Evolutionary conservation across 352 stramenopile genomes (phyloP).

Genomic region (Globisporangium paddicum): DNA sequence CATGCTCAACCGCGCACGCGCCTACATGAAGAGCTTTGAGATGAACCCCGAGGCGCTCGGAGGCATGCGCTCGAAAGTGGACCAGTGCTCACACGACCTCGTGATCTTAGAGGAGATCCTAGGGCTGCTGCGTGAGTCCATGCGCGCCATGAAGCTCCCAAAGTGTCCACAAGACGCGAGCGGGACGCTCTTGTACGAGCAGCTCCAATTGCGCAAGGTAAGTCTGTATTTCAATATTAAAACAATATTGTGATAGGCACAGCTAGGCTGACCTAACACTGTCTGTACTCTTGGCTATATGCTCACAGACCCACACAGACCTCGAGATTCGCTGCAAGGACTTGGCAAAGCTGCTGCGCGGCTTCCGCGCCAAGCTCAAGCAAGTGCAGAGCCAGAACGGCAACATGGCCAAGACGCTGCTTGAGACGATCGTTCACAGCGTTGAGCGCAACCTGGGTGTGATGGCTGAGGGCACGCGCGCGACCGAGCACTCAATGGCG

Average conservation of each 20-base stretch:
- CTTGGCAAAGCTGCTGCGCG: conserved; percentile 90
- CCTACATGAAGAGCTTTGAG: conserved; percentile 90
- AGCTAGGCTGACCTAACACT: not conserved
- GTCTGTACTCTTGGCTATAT: conserved; percentile 16
- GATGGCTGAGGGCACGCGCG: conserved; percentile 46
- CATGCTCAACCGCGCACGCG: conserved; percentile 90
- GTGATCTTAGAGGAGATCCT: conserved; percentile 96
- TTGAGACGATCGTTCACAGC: conserved; percentile 54
- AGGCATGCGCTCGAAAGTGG: conserved; percentile 88
- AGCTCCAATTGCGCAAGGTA: conserved; percentile 86
- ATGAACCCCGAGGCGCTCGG: conserved; percentile 90
- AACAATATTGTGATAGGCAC: not conserved
- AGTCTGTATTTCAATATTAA: not conserved
- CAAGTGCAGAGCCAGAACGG: conserved; percentile 78
- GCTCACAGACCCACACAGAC: conserved; percentile 47
- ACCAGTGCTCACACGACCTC: conserved; percentile 91
- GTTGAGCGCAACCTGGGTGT: conserved; percentile 64
- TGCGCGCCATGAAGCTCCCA: conserved; percentile 90
- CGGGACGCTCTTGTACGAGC: conserved; percentile 89
- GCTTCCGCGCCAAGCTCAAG: conserved; percentile 89
- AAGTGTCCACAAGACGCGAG: conserved; percentile 84
- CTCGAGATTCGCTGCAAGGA: conserved; percentile 91
- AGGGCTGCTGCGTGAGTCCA: conserved; percentile 92
- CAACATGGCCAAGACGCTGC: conserved; percentile 68
- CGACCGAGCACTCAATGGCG: conserved; percentile 61